Evolutionary conservation across 1,284 basidiomycete genomes (phyloP).

Genomic region (Wolfiporia cocos): DNA sequence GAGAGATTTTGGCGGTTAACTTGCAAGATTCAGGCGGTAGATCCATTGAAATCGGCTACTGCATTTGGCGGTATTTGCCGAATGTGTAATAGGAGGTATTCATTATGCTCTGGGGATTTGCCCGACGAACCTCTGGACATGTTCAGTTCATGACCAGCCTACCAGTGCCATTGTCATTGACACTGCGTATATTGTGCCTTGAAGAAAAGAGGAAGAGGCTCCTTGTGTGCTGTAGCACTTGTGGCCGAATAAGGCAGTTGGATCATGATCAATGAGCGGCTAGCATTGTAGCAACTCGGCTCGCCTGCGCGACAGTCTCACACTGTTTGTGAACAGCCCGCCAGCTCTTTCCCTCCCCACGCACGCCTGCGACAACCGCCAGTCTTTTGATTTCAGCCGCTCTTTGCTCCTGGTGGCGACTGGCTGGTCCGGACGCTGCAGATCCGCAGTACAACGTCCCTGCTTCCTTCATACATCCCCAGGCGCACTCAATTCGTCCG

Average conservation of each 20-base stretch:
- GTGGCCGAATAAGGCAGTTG: conserved; percentile 7
- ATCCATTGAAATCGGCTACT: too few species aligned
- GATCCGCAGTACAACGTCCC: conserved; percentile 24
- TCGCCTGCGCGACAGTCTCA: conserved; percentile 4
- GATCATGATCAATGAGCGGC: conserved; percentile 6
- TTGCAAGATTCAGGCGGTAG: too few species aligned
- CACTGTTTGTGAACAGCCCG: neutral
- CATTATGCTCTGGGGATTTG: too few species aligned
- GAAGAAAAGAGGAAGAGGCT: too few species aligned
- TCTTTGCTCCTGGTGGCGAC: conserved; percentile 46
- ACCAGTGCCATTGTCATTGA: too few species aligned
- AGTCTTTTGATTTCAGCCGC: conserved; percentile 25
- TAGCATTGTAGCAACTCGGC: conserved; percentile 8
- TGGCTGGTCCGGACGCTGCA: conserved; percentile 52
- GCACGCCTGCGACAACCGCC: conserved; percentile 14
- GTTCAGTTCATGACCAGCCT: too few species aligned
- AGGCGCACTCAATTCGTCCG: conserved; percentile 15
- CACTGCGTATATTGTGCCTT: too few species aligned
- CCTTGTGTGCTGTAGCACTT: conserved; percentile 8
- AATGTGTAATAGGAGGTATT: too few species aligned
- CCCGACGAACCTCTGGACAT: too few species aligned
- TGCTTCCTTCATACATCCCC: conserved; percentile 21
- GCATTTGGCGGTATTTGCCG: too few species aligned
- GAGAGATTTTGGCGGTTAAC: too few species aligned
- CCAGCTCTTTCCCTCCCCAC: neutral